A percentile compares a stretch with the other conserved stretches of the same genome.
Conservation (phyloP, 306 rosid genomes). For the Alnus rubra region DNA sequence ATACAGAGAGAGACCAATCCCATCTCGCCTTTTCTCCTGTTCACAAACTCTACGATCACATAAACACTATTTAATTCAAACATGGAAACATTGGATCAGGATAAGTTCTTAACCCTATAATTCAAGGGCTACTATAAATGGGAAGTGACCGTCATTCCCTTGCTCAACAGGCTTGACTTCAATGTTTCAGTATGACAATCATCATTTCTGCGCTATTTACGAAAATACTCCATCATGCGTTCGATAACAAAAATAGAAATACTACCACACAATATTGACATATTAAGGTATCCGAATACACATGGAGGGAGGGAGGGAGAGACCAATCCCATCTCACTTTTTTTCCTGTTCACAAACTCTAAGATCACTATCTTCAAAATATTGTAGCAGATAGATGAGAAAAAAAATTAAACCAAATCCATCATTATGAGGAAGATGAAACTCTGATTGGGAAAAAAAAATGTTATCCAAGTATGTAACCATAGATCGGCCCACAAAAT, state of each 20-base stretch:
- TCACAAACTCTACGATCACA: background rate
- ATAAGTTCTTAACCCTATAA: constrained; percentile 6
- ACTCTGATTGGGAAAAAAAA: background rate
- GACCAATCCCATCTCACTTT: background rate
- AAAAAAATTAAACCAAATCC: background rate
- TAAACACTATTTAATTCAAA: constrained; percentile 15
- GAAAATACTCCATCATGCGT: too few relatives aligned
- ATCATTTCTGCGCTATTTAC: background rate
- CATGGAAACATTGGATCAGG: background rate
- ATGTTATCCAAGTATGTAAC: background rate
- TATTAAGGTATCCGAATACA: background rate
- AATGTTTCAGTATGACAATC: background rate
- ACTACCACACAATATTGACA: background rate
- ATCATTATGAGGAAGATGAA: background rate
- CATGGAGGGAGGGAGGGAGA: background rate
- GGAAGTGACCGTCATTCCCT: background rate
- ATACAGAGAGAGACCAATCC: background rate
- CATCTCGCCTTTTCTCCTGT: background rate
- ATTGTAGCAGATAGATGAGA: background rate
- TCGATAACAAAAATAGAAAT: too few relatives aligned
- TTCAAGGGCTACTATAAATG: background rate
- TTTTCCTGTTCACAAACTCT: background rate
- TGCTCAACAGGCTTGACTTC: background rate
- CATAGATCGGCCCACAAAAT: background rate
- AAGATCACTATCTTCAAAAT: background rate